Conservation (phyloP, 345 rosid genomes). For the Hibiscus tridactylites region DNA sequence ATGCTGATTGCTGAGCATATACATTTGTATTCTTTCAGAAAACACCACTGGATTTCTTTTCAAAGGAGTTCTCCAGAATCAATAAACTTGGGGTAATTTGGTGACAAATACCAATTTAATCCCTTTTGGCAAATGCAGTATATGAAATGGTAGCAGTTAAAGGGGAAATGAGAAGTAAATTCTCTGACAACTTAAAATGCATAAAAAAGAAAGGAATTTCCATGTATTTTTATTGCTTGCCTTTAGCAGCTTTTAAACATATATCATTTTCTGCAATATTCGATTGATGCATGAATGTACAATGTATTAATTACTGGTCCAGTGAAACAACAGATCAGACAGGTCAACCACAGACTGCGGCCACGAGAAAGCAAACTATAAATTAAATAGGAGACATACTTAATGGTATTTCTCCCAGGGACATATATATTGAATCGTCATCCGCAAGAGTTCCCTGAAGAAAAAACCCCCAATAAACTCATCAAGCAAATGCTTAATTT, state of each 20-base stretch:
- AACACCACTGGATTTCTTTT: not conserved
- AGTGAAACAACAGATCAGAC: slow-evolving; percentile 8
- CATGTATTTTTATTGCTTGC: not conserved
- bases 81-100: not conserved
- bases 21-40: not conserved
- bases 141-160: not conserved
- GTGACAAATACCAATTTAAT: not conserved
- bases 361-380: slow-evolving; percentile 19
- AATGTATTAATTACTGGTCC: not conserved
- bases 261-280: slow-evolving; percentile 2
- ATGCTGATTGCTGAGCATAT: not conserved
- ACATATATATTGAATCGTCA: slow-evolving; percentile 93
- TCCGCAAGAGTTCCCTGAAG: slow-evolving; percentile 63
- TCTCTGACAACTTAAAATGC: not conserved
- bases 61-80: not conserved
- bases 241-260: not conserved
- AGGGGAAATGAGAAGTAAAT: not conserved
- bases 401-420: slow-evolving; percentile 93
- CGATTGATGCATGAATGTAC: slow-evolving; percentile 5
- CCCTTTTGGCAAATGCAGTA: not conserved
- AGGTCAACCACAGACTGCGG: slow-evolving; percentile 18
- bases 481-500: not conserved
- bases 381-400: slow-evolving; percentile 45
- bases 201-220: not conserved
- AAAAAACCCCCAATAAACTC: slow-evolving; percentile 8